A percentile compares a stretch with the other conserved stretches of the same genome.
Conservation (phyloP, 352 stramenopile genomes). For the Hyaloperonospora arabidopsidis region DNA sequence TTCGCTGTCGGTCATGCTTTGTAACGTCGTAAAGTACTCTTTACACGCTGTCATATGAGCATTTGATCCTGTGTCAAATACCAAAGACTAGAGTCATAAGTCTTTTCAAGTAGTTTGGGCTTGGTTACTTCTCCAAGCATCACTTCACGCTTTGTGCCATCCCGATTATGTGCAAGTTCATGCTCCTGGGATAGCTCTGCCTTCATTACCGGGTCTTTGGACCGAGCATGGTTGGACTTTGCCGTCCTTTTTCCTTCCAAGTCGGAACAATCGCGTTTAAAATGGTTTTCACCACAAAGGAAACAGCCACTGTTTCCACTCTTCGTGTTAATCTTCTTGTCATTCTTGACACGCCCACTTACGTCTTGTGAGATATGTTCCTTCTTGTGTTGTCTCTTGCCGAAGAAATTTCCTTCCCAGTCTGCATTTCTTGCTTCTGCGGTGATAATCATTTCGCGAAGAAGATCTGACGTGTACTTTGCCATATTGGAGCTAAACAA, state of each 20-base stretch:
- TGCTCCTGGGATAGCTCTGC: too few species aligned
- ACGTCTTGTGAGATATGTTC: background rate
- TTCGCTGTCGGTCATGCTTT: conserved; percentile 5
- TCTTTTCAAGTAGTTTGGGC: background rate
- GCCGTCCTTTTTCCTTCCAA: background rate
- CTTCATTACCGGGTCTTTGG: background rate
- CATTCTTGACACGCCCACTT: too few species aligned
- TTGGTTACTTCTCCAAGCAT: background rate
- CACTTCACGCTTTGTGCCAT: background rate
- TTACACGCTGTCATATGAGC: conserved; percentile 5
- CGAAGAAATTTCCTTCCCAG: background rate
- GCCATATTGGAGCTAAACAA: conserved; percentile 4
- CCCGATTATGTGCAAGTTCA: too few species aligned
- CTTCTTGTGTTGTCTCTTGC: background rate
- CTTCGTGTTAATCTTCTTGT: background rate
- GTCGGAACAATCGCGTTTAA: background rate
- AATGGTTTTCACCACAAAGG: background rate
- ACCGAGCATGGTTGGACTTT: conserved; percentile 4
- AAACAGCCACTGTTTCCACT: background rate
- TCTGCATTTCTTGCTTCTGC: background rate
- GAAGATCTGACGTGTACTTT: background rate
- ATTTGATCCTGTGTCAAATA: conserved; percentile 18
- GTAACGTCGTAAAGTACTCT: conserved; percentile 13
- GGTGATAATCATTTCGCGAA: conserved; percentile 3
- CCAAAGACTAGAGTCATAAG: conserved; percentile 4